These are phyloP conservation scores for Neurospora tetrasperma DNA, from an alignment of 495 filamentous ascomycete species.

Conservation along the genomic window DNA sequence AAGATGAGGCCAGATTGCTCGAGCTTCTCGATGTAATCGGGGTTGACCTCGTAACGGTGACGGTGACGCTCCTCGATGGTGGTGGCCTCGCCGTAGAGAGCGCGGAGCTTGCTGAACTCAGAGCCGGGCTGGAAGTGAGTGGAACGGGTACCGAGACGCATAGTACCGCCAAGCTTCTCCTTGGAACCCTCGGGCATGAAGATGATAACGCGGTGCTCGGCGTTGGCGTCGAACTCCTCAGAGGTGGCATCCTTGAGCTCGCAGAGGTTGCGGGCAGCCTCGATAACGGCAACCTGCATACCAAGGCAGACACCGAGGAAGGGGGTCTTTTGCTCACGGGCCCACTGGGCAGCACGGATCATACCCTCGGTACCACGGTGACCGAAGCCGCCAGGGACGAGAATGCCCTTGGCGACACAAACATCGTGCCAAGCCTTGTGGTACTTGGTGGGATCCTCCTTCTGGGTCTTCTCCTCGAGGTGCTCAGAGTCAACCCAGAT, in stretches of 20 bases:
- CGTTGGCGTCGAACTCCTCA: slow-evolving; percentile 51
- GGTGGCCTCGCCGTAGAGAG: slow-evolving; percentile 53
- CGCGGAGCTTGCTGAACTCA: slow-evolving; percentile 71
- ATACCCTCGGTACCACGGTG: slow-evolving; percentile 75
- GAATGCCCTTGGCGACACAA: slow-evolving; percentile 14
- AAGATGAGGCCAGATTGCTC: slow-evolving; percentile 50
- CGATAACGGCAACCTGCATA: slow-evolving; percentile 90
- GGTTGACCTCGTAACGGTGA: slow-evolving; percentile 71
- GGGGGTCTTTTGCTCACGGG: slow-evolving; percentile 67
- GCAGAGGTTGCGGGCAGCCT: slow-evolving; percentile 68
- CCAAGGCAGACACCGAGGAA: slow-evolving; percentile 92
- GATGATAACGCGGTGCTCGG: slow-evolving; percentile 57
- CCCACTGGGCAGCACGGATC: slow-evolving; percentile 74
- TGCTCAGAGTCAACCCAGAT: slow-evolving; percentile 77
- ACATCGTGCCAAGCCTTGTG: slow-evolving; percentile 84
- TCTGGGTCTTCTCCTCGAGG: slow-evolving; percentile 54
- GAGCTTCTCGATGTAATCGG: slow-evolving; percentile 50
- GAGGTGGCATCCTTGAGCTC: slow-evolving; percentile 50
- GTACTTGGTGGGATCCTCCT: slow-evolving; percentile 56
- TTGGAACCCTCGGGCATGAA: slow-evolving; percentile 77
- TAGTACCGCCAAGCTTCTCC: slow-evolving; percentile 76
- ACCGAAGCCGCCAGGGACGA: slow-evolving; percentile 80
- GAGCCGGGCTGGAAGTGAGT: slow-evolving; percentile 65
- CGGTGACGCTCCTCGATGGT: slow-evolving; percentile 58
- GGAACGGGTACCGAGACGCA: slow-evolving; percentile 74